These are phyloP conservation scores for Boletus rex-veris DNA, from an alignment of 768 basidiomycete genomes.

Conservation along the genomic window DNA sequence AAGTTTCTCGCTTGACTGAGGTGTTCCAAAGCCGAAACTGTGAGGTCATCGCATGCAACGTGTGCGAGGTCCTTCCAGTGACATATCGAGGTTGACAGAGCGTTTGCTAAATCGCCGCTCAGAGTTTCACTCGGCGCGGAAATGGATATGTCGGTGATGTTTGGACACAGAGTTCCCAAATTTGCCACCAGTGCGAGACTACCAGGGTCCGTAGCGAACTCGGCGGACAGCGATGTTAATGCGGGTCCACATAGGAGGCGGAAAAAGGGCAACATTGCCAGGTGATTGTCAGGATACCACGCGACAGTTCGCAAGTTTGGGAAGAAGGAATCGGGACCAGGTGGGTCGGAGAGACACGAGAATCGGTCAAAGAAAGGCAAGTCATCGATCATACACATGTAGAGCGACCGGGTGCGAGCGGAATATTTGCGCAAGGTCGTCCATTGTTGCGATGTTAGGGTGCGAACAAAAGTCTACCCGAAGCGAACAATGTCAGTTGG, in stretches of 20 bases:
- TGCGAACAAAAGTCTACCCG: background rate
- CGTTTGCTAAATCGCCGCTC: slow-evolving; percentile 7
- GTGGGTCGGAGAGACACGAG: slow-evolving; percentile 14
- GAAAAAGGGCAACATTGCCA: slow-evolving; percentile 17
- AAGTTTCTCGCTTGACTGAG: slow-evolving; percentile 11
- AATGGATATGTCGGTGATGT: slow-evolving; percentile 17
- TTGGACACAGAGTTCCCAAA: slow-evolving; percentile 17
- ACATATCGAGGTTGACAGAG: slow-evolving; percentile 18
- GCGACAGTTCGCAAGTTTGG: slow-evolving; percentile 19
- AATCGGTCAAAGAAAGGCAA: slow-evolving; percentile 5
- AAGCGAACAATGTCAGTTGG: background rate
- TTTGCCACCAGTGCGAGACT: slow-evolving; percentile 14
- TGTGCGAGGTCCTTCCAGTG: slow-evolving; percentile 17
- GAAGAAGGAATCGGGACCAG: slow-evolving; percentile 16
- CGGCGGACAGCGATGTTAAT: slow-evolving; percentile 15
- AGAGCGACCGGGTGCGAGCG: slow-evolving; percentile 15
- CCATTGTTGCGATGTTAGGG: slow-evolving; percentile 12
- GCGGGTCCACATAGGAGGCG: slow-evolving; percentile 24
- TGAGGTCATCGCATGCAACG: slow-evolving; percentile 24
- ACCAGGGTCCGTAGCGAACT: slow-evolving; percentile 16
- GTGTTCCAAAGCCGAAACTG: slow-evolving; percentile 15
- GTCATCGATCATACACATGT: slow-evolving; percentile 21
- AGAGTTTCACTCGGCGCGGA: slow-evolving; percentile 6
- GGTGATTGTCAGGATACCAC: slow-evolving; percentile 23
- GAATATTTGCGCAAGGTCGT: slow-evolving; percentile 19